These are phyloP conservation scores for Maudiozyma bulderi DNA, from an alignment of 805 yeast species.

Conservation along the genomic window DNA sequence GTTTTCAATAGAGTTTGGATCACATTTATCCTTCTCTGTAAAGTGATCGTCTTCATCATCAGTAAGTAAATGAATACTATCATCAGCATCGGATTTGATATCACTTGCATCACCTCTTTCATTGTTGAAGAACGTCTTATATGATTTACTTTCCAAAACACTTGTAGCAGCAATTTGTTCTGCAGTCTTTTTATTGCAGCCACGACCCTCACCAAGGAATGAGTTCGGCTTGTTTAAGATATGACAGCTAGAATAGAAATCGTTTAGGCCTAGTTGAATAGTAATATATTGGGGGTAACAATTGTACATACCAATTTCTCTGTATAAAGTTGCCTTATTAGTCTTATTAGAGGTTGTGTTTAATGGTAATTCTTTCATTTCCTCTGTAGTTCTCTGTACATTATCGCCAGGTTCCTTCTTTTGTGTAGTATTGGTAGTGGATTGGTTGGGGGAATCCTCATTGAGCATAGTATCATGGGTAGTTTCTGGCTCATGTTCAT, in stretches of 20 bases:
- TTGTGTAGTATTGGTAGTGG: no score
- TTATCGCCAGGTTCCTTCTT: no score
- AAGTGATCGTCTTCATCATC: background rate
- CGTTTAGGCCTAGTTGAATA: constrained; percentile 5
- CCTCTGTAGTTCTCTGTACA: background rate
- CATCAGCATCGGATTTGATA: no score
- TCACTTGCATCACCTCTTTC: background rate
- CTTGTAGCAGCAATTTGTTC: constrained; percentile 11
- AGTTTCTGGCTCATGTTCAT: no score
- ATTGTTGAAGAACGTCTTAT: background rate
- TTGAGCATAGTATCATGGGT: no score
- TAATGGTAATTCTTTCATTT: background rate
- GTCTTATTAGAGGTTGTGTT: constrained; percentile 4
- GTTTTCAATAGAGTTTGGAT: background rate
- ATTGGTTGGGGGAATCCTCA: no score
- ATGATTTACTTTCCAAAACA: constrained; percentile 1
- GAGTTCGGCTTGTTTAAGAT: constrained; percentile 5
- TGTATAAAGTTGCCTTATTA: constrained; percentile 11
- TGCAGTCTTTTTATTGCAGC: constrained; percentile 9
- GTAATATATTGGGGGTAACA: constrained; percentile 10
- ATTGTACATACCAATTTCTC: constrained; percentile 6
- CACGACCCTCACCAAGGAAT: constrained; percentile 11
- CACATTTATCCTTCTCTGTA: background rate
- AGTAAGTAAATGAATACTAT: background rate
- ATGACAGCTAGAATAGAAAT: constrained; percentile 7